Conservation (phyloP, 164 flowering plant species). For the Annona squamosa region DNA sequence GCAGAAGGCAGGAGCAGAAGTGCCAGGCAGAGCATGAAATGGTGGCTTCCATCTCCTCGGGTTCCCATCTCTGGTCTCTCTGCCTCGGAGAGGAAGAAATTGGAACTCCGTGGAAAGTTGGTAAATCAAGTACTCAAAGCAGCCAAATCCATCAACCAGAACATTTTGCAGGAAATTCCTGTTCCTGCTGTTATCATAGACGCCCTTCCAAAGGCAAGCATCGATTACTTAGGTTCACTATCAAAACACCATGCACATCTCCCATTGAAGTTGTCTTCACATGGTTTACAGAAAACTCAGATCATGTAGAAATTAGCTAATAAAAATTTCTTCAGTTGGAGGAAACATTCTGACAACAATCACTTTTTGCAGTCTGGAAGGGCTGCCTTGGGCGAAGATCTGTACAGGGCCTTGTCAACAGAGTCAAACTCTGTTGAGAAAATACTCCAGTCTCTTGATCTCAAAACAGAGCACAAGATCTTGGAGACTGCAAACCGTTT, state of each 20-base stretch:
- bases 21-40: slow-evolving; percentile 51
- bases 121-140: slow-evolving; percentile 88
- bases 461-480: slow-evolving; percentile 56
- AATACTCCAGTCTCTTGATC: slow-evolving; percentile 38
- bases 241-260: not conserved
- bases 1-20: slow-evolving; percentile 64
- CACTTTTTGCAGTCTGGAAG: slow-evolving; percentile 49
- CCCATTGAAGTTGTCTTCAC: not conserved
- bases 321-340: not conserved
- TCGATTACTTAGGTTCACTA: not conserved
- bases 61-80: slow-evolving; percentile 76
- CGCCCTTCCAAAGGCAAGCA: slow-evolving; percentile 65
- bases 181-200: slow-evolving; percentile 51
- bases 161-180: slow-evolving; percentile 67
- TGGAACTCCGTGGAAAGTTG: slow-evolving; percentile 49
- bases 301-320: not conserved
- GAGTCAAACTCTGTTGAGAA: slow-evolving; percentile 43
- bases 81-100: slow-evolving; percentile 42
- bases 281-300: not conserved
- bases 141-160: slow-evolving; percentile 66
- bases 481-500: slow-evolving; percentile 60
- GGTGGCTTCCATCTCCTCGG: slow-evolving; percentile 95
- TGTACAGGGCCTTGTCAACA: slow-evolving; percentile 40
- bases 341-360: not conserved
- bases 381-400: slow-evolving; percentile 64